A percentile compares a stretch with the other conserved stretches of the same genome.
Evolutionary conservation across 495 filamentous ascomycete species (phyloP).

Genomic region (Staphylotrichum tortipilum): DNA sequence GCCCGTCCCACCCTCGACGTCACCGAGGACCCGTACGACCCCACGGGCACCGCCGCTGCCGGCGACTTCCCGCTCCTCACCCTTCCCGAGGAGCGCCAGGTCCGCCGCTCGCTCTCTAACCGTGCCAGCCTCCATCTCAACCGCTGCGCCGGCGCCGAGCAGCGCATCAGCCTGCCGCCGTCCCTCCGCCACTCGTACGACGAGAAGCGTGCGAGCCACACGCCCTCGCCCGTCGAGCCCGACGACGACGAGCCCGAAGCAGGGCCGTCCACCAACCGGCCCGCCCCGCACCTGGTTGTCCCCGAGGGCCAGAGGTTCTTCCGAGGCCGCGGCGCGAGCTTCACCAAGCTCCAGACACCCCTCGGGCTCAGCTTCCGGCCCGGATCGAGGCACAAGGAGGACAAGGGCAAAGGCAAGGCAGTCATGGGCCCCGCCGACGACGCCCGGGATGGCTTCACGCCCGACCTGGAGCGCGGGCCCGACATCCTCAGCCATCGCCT

Average conservation of each 20-base stretch:
- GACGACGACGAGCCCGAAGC: constrained; percentile 22
- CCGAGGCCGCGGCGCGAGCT: constrained; percentile 25
- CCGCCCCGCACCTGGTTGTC: constrained; percentile 27
- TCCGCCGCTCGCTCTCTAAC: constrained; percentile 45
- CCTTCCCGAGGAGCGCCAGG: constrained; percentile 57
- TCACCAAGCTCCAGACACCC: constrained; percentile 21
- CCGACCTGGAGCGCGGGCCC: constrained; percentile 45
- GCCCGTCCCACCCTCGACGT: constrained; percentile 32
- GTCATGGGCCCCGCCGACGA: constrained; percentile 30
- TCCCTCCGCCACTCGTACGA: constrained; percentile 43
- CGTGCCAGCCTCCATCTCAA: constrained; percentile 56
- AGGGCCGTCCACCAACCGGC: constrained; percentile 17
- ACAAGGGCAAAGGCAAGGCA: constrained; percentile 40
- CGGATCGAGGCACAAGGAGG: constrained; percentile 2
- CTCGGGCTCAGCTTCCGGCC: constrained; percentile 29
- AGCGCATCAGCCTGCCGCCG: constrained; percentile 58
- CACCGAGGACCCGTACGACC: constrained; percentile 23
- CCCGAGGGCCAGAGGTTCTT: constrained; percentile 16
- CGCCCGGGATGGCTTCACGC: constrained; percentile 29
- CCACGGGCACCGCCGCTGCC: constrained; percentile 33
- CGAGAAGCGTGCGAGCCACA: constrained; percentile 35
- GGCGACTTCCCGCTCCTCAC: constrained; percentile 63
- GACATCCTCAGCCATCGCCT: constrained; percentile 24
- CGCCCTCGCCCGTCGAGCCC: constrained; percentile 25
- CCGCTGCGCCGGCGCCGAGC: constrained; percentile 54